Evolutionary conservation across 2,329 filamentous ascomycete genomes (phyloP).

Genomic region (Macrophomina tecta): DNA sequence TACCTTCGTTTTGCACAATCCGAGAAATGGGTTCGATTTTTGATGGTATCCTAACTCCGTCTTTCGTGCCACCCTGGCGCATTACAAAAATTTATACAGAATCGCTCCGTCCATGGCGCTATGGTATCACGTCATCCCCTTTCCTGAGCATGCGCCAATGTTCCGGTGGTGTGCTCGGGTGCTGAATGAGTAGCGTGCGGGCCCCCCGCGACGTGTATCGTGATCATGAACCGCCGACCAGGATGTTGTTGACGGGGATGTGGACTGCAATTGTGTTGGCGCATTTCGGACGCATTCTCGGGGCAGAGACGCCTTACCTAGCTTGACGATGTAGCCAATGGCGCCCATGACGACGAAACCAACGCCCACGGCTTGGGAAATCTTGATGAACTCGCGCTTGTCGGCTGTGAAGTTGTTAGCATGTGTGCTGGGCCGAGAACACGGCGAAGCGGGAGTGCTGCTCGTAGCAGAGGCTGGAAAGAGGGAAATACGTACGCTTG

Average conservation of each 20-base stretch:
- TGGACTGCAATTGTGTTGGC: conserved; percentile 45
- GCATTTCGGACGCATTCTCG: background rate
- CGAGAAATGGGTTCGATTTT: conserved; percentile 19
- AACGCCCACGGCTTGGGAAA: conserved; percentile 51
- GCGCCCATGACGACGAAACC: conserved; percentile 61
- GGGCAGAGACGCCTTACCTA: conserved; percentile 41
- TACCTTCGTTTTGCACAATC: conserved; percentile 8
- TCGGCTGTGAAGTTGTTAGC: conserved; percentile 32
- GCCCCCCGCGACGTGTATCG: background rate
- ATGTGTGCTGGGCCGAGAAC: background rate
- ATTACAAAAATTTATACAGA: conserved; percentile 27
- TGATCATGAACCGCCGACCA: conserved; percentile 50
- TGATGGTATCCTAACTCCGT: conserved; percentile 25
- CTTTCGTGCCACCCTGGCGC: conserved; percentile 21
- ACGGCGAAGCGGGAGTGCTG: background rate
- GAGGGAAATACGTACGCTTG: conserved; percentile 47
- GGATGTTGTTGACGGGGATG: conserved; percentile 61
- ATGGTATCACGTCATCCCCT: conserved; percentile 17
- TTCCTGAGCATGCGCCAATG: background rate
- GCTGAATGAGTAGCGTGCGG: background rate
- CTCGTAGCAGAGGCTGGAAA: background rate
- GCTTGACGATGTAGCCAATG: conserved; percentile 60
- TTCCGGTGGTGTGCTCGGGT: background rate
- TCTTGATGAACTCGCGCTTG: conserved; percentile 45
- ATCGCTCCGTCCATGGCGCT: conserved; percentile 14